phyloP scores from a whole-genome alignment of 2,329 filamentous ascomycete genomes.

The Penicillium sp. region DNA sequence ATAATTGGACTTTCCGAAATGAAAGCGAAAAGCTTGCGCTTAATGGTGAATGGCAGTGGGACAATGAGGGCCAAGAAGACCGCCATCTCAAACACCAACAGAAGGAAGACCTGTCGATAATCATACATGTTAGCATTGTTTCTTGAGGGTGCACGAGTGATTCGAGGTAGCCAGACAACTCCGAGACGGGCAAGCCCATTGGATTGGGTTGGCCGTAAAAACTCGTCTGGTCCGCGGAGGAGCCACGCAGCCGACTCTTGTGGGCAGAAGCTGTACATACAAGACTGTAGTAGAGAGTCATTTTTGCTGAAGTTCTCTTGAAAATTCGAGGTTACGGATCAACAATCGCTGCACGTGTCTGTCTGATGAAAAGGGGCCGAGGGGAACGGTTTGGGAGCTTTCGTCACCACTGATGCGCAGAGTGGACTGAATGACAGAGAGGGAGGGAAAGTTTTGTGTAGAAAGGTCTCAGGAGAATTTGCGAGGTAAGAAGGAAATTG shows the following conservation, averaged over 20 bases:
- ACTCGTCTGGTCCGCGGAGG: too few relatives aligned
- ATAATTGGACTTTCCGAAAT: conserved; percentile 81
- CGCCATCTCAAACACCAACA: conserved; percentile 46
- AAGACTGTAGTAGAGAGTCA: conserved; percentile 66
- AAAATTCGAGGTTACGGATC: neutral
- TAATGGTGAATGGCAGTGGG: conserved; percentile 79
- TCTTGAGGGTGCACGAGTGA: neutral
- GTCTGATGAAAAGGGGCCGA: conserved; percentile 15
- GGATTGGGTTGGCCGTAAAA: too few relatives aligned
- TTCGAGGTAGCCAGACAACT: too few relatives aligned
- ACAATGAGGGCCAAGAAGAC: conserved; percentile 53
- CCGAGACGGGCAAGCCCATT: too few relatives aligned
- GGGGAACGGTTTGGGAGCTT: conserved; percentile 10
- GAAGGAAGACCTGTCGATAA: conserved; percentile 42
- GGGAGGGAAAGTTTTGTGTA: neutral
- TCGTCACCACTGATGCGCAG: conserved; percentile 10
- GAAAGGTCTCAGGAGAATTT: neutral
- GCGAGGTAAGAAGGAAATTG: neutral
- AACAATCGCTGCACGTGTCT: conserved; percentile 1
- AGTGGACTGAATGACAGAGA: conserved; percentile 10
- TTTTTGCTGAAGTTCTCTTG: conserved; percentile 37
- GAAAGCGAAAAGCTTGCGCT: conserved; percentile 88
- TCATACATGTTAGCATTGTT: conserved; percentile 5
- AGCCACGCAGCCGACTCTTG: too few relatives aligned
- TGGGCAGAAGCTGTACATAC: conserved; percentile 40